Evolutionary conservation across 163 green algal species (phyloP).

Genomic region (Coccomyxa subellipsoidea): DNA sequence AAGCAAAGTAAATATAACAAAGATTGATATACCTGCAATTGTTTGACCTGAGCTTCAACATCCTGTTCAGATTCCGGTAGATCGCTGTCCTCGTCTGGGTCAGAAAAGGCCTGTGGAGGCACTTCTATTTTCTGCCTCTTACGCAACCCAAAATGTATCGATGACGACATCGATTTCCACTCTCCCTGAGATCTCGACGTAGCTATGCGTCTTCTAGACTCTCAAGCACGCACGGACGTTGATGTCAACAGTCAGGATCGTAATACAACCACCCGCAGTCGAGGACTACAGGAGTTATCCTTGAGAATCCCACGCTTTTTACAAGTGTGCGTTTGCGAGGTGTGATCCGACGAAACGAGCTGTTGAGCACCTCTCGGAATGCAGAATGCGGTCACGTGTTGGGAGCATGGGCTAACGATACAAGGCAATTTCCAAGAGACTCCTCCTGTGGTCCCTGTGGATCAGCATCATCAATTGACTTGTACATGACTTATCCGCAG

Average conservation of each 20-base stretch:
- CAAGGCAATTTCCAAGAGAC: too few species aligned
- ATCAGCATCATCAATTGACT: background rate
- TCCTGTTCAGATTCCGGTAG: background rate
- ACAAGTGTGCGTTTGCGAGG: too few species aligned
- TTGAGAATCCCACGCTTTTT: too few species aligned
- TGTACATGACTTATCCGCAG: background rate
- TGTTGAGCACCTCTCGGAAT: background rate
- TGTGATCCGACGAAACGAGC: too few species aligned
- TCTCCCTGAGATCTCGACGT: background rate
- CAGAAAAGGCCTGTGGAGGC: background rate
- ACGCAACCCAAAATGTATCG: background rate
- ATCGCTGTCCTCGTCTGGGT: background rate
- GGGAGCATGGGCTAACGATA: background rate
- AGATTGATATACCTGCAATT: background rate
- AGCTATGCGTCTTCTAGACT: background rate
- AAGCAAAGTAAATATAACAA: background rate
- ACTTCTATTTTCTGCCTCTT: background rate
- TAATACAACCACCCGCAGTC: too few species aligned
- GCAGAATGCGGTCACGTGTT: background rate
- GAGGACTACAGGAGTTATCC: too few species aligned
- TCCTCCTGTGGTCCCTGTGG: too few species aligned
- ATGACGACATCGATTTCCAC: background rate
- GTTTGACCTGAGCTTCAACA: background rate
- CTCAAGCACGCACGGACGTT: background rate
- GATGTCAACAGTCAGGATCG: too few species aligned